Evolutionary conservation across 768 basidiomycete species (phyloP), one percentile per base, ranked within the genome.

Genomic region (Lactarius trivialis): DNA sequence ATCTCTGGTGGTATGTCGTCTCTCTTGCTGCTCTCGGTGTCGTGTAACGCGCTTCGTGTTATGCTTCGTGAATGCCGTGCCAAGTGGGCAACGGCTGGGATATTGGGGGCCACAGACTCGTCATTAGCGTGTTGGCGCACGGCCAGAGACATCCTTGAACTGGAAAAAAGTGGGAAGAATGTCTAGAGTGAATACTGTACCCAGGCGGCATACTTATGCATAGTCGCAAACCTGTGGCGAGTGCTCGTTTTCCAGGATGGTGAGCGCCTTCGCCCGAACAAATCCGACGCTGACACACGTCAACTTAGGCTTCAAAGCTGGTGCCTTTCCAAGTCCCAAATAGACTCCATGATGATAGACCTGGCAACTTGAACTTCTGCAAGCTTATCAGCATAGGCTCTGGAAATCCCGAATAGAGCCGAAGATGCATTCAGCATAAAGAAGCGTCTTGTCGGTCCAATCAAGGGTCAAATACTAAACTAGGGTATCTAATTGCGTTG

Each of bases 1-100:
- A 30, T 32, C 26, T 55, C 75, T 2, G 76, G 71, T 36, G 76
- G 30, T 30, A 30, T 36, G 39, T 72, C 60, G 56, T 73, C 15
- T 7, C 2, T 17, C 21, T 45, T 17, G n/a, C 4, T 8, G 12
- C 28, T 30, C 24, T 30, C 28, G 11, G 12, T 36, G 5, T 52
- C 33, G 15, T 32, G 24, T 7, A 24, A 7, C 33, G 24, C 26
- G 30, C 33, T 39, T 26, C 21, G 14, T n/a, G 43, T 30, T 45
- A 7, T 32, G 5, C 6, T n/a, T 9, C 8, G 32, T 32, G 32
- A 32, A 7, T 12, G n/a, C n/a, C n/a, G n/a, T n/a, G n/a, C 51
- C 7, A 17, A 14, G 21, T 37, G 3, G n/a, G 19, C 11, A 26
- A 26, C 6, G 11, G 12, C 32, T 28, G 48, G 43, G 21, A 11